These are phyloP conservation scores for Gardenia jasminoides DNA, from an alignment of 257 asterid genomes.

Conservation along the genomic window DNA sequence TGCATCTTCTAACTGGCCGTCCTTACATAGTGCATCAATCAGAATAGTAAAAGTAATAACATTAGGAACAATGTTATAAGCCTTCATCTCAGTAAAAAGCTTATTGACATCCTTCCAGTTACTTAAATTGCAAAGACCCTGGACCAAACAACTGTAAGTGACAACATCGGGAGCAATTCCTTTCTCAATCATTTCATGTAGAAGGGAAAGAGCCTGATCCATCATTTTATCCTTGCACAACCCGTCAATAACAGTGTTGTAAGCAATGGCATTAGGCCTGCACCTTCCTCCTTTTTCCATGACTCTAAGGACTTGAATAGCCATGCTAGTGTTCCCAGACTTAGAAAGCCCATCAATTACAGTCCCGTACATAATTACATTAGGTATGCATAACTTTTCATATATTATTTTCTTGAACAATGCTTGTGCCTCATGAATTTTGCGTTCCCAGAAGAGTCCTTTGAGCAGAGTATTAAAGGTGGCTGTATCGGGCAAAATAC, in stretches of 20 bases:
- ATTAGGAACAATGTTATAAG: neutral
- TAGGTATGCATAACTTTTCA: no score
- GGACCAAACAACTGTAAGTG: no score
- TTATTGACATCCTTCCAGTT: no score
- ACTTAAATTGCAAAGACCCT: no score
- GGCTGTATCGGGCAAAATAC: neutral
- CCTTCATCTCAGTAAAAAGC: neutral
- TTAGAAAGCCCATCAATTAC: no score
- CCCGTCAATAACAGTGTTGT: constrained; percentile 10
- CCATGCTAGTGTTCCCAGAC: no score
- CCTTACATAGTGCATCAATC: neutral
- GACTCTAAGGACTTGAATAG: constrained; percentile 10
- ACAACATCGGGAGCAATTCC: no score
- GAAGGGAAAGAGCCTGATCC: neutral
- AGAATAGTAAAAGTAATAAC: neutral
- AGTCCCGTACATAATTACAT: no score
- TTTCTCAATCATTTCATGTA: no score
- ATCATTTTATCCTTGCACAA: constrained; percentile 1
- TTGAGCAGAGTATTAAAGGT: constrained; percentile 13
- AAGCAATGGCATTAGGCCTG: neutral
- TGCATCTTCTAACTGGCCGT: constrained; percentile 15
- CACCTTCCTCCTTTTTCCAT: constrained; percentile 1
- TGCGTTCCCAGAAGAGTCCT: constrained; percentile 21
- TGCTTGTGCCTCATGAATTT: no score
- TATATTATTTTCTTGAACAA: no score